Evolutionary conservation across 2,329 filamentous ascomycete genomes (phyloP).

Genomic region (Myriosclerotinia duriaeana): DNA sequence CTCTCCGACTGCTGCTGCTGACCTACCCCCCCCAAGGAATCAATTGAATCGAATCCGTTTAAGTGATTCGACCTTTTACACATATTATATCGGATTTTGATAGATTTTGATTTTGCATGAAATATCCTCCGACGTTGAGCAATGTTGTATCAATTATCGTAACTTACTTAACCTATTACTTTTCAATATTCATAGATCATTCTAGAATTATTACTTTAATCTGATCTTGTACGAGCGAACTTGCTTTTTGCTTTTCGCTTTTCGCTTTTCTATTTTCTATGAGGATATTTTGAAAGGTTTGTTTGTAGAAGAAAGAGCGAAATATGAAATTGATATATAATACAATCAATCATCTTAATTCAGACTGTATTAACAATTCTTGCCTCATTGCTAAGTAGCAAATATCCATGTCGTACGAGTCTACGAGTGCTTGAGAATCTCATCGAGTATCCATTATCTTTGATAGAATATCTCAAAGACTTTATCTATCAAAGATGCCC

Average conservation of each 20-base stretch:
- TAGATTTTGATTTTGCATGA: not conserved
- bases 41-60: too few relatives aligned
- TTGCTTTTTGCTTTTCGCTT: not conserved
- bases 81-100: not conserved
- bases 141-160: not conserved
- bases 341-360: not conserved
- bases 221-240: not conserved
- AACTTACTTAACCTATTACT: not conserved
- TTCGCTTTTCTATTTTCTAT: too few relatives aligned
- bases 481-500: too few relatives aligned
- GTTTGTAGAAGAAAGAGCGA: not conserved
- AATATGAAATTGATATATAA: not conserved
- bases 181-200: slow-evolving; percentile 1
- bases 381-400: slow-evolving; percentile 12
- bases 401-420: not conserved
- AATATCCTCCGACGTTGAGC: not conserved
- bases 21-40: too few relatives aligned
- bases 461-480: too few relatives aligned
- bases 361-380: not conserved
- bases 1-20: not conserved
- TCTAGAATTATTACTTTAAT: not conserved
- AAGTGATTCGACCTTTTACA: not conserved
- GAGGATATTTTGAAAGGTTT: not conserved
- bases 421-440: not conserved
- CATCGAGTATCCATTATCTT: not conserved